Evolutionary conservation across 2,329 filamentous ascomycete species (phyloP).

Genomic region (Beauveria asiatica): DNA sequence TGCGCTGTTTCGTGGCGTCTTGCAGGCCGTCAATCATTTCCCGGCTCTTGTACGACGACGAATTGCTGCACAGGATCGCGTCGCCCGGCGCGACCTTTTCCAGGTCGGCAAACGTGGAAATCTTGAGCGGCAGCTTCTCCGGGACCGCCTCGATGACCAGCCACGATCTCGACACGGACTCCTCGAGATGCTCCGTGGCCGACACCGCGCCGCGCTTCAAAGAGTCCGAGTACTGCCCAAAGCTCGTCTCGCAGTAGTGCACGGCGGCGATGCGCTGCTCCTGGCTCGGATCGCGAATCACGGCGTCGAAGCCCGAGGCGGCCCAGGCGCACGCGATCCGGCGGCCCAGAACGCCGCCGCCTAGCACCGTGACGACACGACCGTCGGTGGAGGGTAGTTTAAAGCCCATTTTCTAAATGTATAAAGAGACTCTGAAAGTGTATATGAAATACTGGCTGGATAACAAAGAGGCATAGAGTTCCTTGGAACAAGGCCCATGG

Average conservation of each 20-base stretch:
- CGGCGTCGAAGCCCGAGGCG: conserved; percentile 33
- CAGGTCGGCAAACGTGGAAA: conserved; percentile 37
- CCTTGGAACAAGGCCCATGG: background rate
- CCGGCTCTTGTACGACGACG: conserved; percentile 41
- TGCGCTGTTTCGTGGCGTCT: conserved; percentile 25
- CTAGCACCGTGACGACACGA: conserved; percentile 30
- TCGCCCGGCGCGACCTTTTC: conserved; percentile 34
- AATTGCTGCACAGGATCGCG: conserved; percentile 42
- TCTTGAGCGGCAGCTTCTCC: conserved; percentile 40
- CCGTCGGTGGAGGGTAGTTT: conserved; percentile 15
- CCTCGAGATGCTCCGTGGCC: conserved; percentile 28
- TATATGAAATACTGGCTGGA: background rate
- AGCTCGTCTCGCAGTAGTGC: conserved; percentile 30
- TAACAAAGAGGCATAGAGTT: background rate
- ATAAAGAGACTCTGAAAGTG: background rate
- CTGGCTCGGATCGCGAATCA: conserved; percentile 32
- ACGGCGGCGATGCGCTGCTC: conserved; percentile 28
- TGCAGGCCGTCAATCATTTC: conserved; percentile 37
- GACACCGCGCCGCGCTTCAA: conserved; percentile 19
- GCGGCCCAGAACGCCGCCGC: conserved; percentile 34
- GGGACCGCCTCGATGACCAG: conserved; percentile 46
- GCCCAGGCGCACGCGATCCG: conserved; percentile 33
- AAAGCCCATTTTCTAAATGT: conserved; percentile 15
- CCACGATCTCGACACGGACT: conserved; percentile 38
- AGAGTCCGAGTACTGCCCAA: conserved; percentile 20